Percentiles rank a stretch among this genome's conserved stretches.
phyloP scores from a whole-genome alignment of 805 yeast species.

The Candida succiphila region DNA sequence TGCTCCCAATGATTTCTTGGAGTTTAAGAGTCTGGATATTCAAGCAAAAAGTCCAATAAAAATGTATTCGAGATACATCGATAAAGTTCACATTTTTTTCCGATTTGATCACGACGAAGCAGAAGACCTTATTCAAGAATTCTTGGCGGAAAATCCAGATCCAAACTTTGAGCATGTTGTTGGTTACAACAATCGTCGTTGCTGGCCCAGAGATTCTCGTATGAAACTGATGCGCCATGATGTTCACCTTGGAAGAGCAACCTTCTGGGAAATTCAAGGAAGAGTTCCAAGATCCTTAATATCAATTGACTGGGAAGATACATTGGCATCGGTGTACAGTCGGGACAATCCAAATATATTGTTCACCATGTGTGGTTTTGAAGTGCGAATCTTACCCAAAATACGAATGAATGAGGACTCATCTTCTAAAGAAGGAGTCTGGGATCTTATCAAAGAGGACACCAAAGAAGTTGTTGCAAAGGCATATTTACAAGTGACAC shows the following conservation, averaged over 20 bases:
- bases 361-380: constrained; percentile 93
- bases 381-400: constrained; percentile 79
- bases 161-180: constrained; percentile 82
- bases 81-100: constrained; percentile 71
- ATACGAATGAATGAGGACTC: constrained; percentile 42
- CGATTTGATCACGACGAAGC: constrained; percentile 68
- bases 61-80: constrained; percentile 73
- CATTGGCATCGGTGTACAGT: constrained; percentile 83
- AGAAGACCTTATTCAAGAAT: constrained; percentile 65
- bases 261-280: constrained; percentile 79
- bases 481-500: constrained; percentile 77
- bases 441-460: constrained; percentile 69
- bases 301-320: constrained; percentile 65
- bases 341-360: constrained; percentile 81
- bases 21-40: constrained; percentile 46
- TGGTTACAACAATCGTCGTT: constrained; percentile 78
- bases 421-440: constrained; percentile 68
- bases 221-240: constrained; percentile 89
- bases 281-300: constrained; percentile 73
- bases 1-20: constrained; percentile 69
- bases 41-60: constrained; percentile 71
- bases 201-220: constrained; percentile 92
- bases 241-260: constrained; percentile 86
- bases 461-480: constrained; percentile 83
- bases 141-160: constrained; percentile 77